A percentile compares a stretch with the other conserved stretches of the same genome.
These are phyloP conservation scores for Cladosporium colombiae DNA, from an alignment of 2,329 filamentous ascomycete species.

Conservation along the genomic window DNA sequence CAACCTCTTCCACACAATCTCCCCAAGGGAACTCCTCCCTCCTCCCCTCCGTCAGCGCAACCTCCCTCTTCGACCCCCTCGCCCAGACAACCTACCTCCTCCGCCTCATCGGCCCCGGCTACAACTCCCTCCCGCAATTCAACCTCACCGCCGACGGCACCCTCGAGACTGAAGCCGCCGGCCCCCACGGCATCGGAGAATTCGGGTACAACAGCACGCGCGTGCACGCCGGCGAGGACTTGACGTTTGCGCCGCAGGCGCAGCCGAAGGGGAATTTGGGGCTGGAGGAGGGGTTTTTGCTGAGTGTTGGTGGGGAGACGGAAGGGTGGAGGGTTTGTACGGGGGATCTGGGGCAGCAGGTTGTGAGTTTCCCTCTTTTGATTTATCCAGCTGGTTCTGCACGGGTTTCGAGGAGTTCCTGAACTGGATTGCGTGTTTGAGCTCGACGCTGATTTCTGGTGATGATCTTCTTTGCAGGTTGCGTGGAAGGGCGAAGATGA, in stretches of 20 bases:
- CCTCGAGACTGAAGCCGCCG: conserved; percentile 35
- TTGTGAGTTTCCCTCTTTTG: conserved; percentile 32
- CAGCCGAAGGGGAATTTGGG: conserved; percentile 39
- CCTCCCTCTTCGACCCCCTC: conserved; percentile 42
- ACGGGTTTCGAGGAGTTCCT: too few species aligned
- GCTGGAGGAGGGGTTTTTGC: conserved; percentile 39
- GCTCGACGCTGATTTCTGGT: neutral
- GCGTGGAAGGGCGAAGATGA: conserved; percentile 41
- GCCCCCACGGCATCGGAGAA: conserved; percentile 32
- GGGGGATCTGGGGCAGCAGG: conserved; percentile 34
- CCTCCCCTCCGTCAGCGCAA: conserved; percentile 41
- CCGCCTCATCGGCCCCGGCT: conserved; percentile 42
- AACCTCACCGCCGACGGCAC: conserved; percentile 38
- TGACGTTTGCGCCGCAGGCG: conserved; percentile 37
- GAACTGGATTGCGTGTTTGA: neutral
- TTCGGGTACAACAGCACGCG: conserved; percentile 39
- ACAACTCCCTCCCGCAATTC: conserved; percentile 42
- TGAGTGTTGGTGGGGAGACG: conserved; percentile 40
- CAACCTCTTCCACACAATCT: conserved; percentile 32
- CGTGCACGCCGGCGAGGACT: conserved; percentile 31
- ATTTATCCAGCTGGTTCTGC: neutral
- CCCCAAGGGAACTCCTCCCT: conserved; percentile 33
- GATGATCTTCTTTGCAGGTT: conserved; percentile 27
- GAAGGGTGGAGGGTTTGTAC: conserved; percentile 45
- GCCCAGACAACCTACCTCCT: conserved; percentile 38